Evolutionary conservation across 371 early-diverging fungal genomes (phyloP), one percentile per base, ranked within the genome.

Genomic region (Lichtheimia corymbifera): DNA sequence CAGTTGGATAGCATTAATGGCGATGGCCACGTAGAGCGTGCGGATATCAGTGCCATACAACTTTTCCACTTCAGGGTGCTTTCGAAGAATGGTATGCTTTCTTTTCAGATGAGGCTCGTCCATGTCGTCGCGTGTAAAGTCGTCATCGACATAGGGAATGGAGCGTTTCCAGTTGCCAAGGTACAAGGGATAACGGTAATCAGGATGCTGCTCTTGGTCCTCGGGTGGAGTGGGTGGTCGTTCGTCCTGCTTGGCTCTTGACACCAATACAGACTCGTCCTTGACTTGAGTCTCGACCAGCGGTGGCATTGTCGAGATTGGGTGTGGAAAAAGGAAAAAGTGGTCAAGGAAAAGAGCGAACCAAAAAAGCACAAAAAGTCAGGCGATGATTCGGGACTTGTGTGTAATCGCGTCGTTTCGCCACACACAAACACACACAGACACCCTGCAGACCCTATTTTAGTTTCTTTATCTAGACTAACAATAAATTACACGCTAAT

Each of bases 21-120:
- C 62, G 18, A 88, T 60, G 14, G 92, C 83, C 58, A 94, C 77
- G 66, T 88, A 88, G 58, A 89, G 76, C 0, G 97, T 96, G 53
- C 78, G 71, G 42, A 89, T 82, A 64, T 96, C 96, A 41, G 86
- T 83, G 51, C 97, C 95, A 64, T 91, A 93, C 43, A 97, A 85
- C 50, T 84, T 73, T 62, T 86, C 87, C 53, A 97, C 89, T 63
- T 96, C 91, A n/a, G 98, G 97, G 70, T 97, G 85, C 66, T 87
- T 82, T 44, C 83, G 72, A 54, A 98, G 83, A 66, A 98, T 96
- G 59, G 91, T 88, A 40, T 84, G 80, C 77, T 93, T 91, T 55
- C 97, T 88, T 76, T 94, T 93, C 64, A 90, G 79, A 78, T 98
- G 98, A 42, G 98, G 98, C 73, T 98, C 97, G 73, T 97, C 98